Base-by-base conservation (phyloP, 2,329 filamentous ascomycete genomes). In the Dryadomyces quercus-mongolicae region DNA sequence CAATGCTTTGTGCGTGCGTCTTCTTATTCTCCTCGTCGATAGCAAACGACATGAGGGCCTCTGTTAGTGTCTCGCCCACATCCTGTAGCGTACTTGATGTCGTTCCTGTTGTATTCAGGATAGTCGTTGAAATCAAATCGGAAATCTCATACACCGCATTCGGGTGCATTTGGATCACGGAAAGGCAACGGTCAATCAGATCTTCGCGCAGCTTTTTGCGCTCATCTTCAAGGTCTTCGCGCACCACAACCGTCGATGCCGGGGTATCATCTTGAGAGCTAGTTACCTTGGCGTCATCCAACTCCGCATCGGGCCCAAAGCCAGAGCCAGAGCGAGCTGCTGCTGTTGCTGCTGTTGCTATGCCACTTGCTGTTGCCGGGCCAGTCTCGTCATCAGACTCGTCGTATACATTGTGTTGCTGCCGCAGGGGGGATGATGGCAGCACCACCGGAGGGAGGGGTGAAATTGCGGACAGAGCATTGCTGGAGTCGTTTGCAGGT, bases 101-200 rank as follows among this genome's bases (percentile, higher is more conserved):
- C 68, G 78, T 63, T 67, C 77, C 61, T 67, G 77, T 59, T 68
- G 80, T 65, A 78, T 82, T 63, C 65, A 78, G 60, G 71, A 85
- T 80, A 22, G 89, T 84, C 3, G 85, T 83, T 42, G 80, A 80
- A 54, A 98, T 91, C 20, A 98, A 75, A 62, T 96, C 91, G 0
- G 90, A 82, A 49, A 98, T 75, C 64, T 97, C 92, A 62, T 96
- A 93, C 0, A 93, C 94, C 12, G 92, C 83, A 60, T 88, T 84
- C 15, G 91, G 85, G 61, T 97, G 91, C 42, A 85, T 84, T 65
- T 92, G 86, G 53, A 98, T 83, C 38, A 97, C 83, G 62, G 96
- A 91, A 21, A 98, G 74, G 60, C 88, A 95, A 55, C 89, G 86
- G 62, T 96, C 91, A 56, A 97, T 91, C 54, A 97, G 70, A 54